Base-by-base conservation (phyloP, 768 basidiomycete genomes). In the Podaxis pistillaris region DNA sequence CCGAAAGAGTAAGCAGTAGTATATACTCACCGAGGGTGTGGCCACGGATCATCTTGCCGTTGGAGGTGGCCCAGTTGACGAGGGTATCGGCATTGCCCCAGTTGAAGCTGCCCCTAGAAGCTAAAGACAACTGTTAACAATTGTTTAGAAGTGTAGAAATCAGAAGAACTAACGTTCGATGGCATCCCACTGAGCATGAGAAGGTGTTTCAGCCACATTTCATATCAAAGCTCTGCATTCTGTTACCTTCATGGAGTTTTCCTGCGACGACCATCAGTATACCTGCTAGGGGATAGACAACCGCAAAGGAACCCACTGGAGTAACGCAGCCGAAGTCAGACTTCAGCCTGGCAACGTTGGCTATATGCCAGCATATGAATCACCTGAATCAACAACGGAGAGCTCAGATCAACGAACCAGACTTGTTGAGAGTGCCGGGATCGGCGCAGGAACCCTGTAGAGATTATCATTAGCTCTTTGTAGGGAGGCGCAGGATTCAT, bases 221-320 rank as follows among this genome's bases (percentile, higher is more conserved):
- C 8, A 28, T 11, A 9, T 44, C 28, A 53, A 37, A 65, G 4
- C 12, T n/a, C n/a, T 46, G 24, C n/a, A 30, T 11, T 24, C 28
- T 51, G 40, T 22, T 59, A 73, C 77, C 74, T 78, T 81, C 78
- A 80, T 79, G 36, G 76, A 77, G 66, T 79, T 77, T 70, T 78
- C 79, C 73, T 46, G 15, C 4, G n/a, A 19, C 7, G 7, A 17
- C 19, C 19, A 19, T 46, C 4, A 72, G 62, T 15, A 19, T 30
- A 6, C 2, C 30, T 22, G 24, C 24, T 24, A 54, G 36, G 11
- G 4, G 26, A 38, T 3, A 24, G 47, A 17, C 30, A 33, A 33
- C 2, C 33, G 9, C 4, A 12, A 4, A 36, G 17, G 64, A 56
- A 51, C 70, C 60, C 58, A 73, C 71, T 4, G 79, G 78, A 2